Percentiles rank a stretch among this genome's conserved stretches.
Evolutionary conservation across 2,329 filamentous ascomycete species (phyloP).

Genomic region (Capronia americana): DNA sequence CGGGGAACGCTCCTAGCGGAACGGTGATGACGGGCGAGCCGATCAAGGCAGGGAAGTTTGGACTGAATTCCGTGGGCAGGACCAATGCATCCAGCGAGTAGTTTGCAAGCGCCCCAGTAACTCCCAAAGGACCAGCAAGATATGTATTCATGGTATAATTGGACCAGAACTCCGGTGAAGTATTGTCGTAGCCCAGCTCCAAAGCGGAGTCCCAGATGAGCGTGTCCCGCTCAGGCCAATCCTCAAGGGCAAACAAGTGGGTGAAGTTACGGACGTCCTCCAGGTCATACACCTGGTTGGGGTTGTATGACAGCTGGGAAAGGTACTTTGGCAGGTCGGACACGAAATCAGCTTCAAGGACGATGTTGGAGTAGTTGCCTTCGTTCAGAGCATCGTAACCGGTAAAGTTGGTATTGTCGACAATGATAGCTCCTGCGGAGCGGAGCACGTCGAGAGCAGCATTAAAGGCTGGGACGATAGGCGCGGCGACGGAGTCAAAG

Average conservation of each 20-base stretch:
- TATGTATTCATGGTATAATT: slow-evolving; percentile 61
- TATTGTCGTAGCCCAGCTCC: slow-evolving; percentile 63
- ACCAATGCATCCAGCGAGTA: slow-evolving; percentile 68
- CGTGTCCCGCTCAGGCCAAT: slow-evolving; percentile 68
- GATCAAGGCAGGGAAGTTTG: slow-evolving; percentile 60
- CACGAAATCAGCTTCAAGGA: slow-evolving; percentile 66
- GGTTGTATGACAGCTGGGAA: slow-evolving; percentile 62
- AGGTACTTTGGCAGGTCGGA: slow-evolving; percentile 67
- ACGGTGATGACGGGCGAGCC: slow-evolving; percentile 69
- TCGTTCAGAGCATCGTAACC: slow-evolving; percentile 51
- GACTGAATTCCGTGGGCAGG: slow-evolving; percentile 60
- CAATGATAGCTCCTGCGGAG: slow-evolving; percentile 64
- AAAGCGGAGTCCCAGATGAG: slow-evolving; percentile 62
- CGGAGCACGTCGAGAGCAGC: slow-evolving; percentile 59
- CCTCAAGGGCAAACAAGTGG: slow-evolving; percentile 58
- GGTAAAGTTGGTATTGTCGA: slow-evolving; percentile 66
- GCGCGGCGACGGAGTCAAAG: slow-evolving; percentile 43
- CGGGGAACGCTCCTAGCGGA: slow-evolving; percentile 64
- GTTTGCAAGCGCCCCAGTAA: slow-evolving; percentile 65
- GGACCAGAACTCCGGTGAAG: slow-evolving; percentile 62
- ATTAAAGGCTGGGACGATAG: slow-evolving; percentile 62
- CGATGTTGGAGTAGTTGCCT: slow-evolving; percentile 46
- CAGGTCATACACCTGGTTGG: slow-evolving; percentile 60
- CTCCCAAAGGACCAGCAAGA: slow-evolving; percentile 64
- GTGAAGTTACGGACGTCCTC: slow-evolving; percentile 63